A percentile compares a stretch with the other conserved stretches of the same genome.
Evolutionary conservation across 73 alveolate genomes (phyloP).

Genomic region (Halteria grandinella): DNA sequence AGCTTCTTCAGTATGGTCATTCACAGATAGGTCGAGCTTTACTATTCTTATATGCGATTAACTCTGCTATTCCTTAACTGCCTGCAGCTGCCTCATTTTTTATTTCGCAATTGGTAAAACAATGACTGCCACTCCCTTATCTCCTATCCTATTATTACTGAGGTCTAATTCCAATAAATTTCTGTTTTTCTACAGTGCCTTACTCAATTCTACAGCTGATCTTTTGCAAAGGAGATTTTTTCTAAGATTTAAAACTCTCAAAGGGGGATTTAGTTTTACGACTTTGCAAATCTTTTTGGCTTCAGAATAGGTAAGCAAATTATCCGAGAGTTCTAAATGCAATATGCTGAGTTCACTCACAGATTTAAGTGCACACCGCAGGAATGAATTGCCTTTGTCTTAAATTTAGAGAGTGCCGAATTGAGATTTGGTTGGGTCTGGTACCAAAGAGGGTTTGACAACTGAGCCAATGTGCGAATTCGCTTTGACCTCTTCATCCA

Average conservation of each 20-base stretch:
- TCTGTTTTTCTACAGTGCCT: neutral
- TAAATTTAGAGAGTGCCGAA: conserved; percentile 7
- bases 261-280: neutral
- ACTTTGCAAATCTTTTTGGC: neutral
- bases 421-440: neutral
- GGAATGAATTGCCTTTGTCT: conserved; percentile 41
- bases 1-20: conserved; percentile 35
- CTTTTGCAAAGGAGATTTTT: conserved; percentile 1
- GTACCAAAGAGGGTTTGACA: neutral
- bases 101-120: conserved; percentile 29
- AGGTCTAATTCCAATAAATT: neutral
- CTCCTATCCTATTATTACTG: conserved; percentile 2
- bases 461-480: neutral
- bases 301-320: neutral
- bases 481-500: conserved; percentile 15
- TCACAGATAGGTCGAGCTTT: neutral
- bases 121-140: neutral
- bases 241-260: neutral
- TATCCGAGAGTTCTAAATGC: conserved; percentile 29
- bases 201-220: neutral
- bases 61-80: neutral
- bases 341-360: neutral
- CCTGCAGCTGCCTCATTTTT: neutral
- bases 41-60: neutral
- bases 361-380: conserved; percentile 46